Base-by-base conservation (phyloP, 129 eudicot genomes). In the Centella asiatica region DNA sequence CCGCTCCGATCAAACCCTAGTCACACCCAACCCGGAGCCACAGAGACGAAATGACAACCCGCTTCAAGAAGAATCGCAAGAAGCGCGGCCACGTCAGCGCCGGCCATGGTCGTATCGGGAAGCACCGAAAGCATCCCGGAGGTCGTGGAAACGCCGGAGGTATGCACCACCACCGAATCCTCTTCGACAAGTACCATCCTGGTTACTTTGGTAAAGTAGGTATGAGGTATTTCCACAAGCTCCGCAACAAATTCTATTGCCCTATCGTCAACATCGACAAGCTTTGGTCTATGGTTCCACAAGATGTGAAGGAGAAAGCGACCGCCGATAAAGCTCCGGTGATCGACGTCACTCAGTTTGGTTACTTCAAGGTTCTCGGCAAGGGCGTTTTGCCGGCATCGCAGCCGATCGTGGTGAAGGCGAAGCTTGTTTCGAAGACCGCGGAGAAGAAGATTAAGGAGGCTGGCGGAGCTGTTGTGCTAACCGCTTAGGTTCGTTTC, bases 121-220 rank as follows among this genome's bases (percentile, higher is more conserved):
- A 80, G 50, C 85, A 80, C 78, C 71, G 85, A 3, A 80, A 80
- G 76, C 89, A 83, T 73, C 89, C 89, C 65, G 89, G 89, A 4
- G 89, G 89, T n/a, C 82, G 89, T 2, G 89, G 89, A 33, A 83
- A 83, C 80, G 89, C 89, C 78, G 89, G 89, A 7, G 89, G 89
- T 0, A 72, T 83, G 85, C 89, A 83, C 72, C 90, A 83, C 80
- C 90, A 83, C 85, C 75, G 90, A 13, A 83, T 83, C 80, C 80
- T 83, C 46, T 83, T 83, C 85, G 90, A 83, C 83, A 83, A 83
- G 69, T 83, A 83, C 78, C 90, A 83, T 69, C 90, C 90, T 1
- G 90, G 90, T 26, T 83, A 83, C 62, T 83, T 83, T 76, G 90
- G 90, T n/a, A 83, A 83, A 36, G 90, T 83, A 57, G 90, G 90